phyloP scores from a whole-genome alignment of 2,329 filamentous ascomycete genomes.

The Acephala macrosclerotiorum region DNA sequence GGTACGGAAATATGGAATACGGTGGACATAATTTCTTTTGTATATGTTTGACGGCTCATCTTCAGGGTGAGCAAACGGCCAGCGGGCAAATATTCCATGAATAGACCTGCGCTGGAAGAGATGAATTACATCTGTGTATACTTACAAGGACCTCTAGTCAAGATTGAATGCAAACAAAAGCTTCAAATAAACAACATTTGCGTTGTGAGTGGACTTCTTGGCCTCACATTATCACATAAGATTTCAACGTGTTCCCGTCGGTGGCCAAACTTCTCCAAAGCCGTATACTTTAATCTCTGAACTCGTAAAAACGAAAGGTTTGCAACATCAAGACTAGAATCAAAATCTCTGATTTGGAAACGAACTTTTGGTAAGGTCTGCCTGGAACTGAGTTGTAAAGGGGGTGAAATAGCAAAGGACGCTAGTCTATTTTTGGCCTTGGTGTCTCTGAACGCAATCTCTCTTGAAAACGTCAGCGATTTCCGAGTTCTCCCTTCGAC shows the following conservation, averaged over 20 bases:
- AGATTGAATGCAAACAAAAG: neutral
- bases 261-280: too few relatives aligned
- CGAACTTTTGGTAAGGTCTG: neutral
- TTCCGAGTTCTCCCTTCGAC: slow-evolving; percentile 17
- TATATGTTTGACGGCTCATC: neutral
- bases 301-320: too few relatives aligned
- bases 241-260: too few relatives aligned
- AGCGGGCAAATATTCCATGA: neutral
- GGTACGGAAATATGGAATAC: neutral
- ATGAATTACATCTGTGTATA: slow-evolving; percentile 2
- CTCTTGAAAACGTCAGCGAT: slow-evolving; percentile 5
- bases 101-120: neutral
- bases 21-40: neutral
- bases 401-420: neutral
- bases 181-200: neutral
- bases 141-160: neutral
- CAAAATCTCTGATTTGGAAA: neutral
- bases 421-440: neutral
- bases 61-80: neutral
- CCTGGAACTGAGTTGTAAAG: neutral
- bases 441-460: neutral
- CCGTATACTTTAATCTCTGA: too few relatives aligned
- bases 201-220: neutral
- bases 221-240: too few relatives aligned
- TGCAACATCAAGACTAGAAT: too few relatives aligned